Conservation (phyloP, 2,329 filamentous ascomycete genomes). For the Cladosporium phlei region DNA sequence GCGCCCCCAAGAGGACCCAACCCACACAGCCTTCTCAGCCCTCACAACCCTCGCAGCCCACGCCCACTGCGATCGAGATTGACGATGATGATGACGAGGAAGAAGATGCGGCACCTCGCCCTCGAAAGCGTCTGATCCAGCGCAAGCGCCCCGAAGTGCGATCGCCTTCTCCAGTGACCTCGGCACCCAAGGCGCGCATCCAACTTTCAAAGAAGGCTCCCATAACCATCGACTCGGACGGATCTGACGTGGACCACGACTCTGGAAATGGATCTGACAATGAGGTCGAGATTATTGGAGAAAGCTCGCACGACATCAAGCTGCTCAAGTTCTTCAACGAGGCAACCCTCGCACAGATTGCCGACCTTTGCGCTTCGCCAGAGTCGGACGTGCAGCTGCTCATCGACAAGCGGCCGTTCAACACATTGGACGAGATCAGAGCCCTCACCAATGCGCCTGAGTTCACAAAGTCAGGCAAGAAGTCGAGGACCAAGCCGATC, state of each 20-base stretch:
- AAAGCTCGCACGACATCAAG: conserved; percentile 42
- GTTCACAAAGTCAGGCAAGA: conserved; percentile 49
- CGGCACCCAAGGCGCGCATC: conserved; percentile 19
- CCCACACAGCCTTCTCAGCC: too few relatives aligned
- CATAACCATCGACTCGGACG: conserved; percentile 33
- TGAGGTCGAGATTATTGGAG: conserved; percentile 11
- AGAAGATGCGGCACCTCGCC: conserved; percentile 8
- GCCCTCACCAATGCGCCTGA: conserved; percentile 49
- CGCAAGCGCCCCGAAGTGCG: conserved; percentile 11
- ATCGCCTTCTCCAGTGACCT: conserved; percentile 19
- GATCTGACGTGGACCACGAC: conserved; percentile 43
- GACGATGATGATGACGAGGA: conserved; percentile 27
- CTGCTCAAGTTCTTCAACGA: conserved; percentile 80
- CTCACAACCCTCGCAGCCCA: conserved; percentile 23
- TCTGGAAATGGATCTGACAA: conserved; percentile 31
- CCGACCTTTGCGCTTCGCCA: conserved; percentile 73
- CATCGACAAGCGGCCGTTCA: conserved; percentile 70
- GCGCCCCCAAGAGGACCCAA: conserved; percentile 7
- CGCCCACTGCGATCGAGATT: conserved; percentile 13
- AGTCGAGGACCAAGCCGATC: conserved; percentile 47
- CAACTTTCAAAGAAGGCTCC: conserved; percentile 28
- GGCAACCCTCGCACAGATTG: conserved; percentile 68
- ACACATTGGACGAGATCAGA: conserved; percentile 59
- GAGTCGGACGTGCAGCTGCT: conserved; percentile 65
- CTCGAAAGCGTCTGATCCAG: conserved; percentile 10